These are phyloP conservation scores for Colletotrichum incanum DNA, from an alignment of 2,329 filamentous ascomycete species.

Conservation along the genomic window DNA sequence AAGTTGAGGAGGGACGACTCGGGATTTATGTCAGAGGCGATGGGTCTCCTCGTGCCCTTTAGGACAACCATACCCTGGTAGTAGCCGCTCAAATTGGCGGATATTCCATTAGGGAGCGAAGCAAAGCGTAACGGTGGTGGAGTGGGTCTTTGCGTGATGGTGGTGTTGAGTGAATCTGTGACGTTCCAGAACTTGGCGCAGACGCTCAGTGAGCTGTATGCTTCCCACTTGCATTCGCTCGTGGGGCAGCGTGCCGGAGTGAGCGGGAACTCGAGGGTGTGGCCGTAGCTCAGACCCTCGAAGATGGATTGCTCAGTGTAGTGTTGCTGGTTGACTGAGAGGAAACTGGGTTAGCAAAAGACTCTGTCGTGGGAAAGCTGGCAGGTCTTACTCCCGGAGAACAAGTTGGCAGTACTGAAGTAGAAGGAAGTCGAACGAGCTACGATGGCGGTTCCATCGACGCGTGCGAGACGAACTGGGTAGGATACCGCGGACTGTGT, in stretches of 20 bases:
- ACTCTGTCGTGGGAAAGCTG: neutral
- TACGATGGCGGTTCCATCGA: slow-evolving; percentile 8
- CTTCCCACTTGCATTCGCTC: slow-evolving; percentile 1
- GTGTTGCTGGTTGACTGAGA: neutral
- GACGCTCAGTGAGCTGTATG: slow-evolving; percentile 12
- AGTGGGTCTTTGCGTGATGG: neutral
- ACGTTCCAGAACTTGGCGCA: slow-evolving; percentile 22
- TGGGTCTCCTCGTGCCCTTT: neutral
- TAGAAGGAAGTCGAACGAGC: slow-evolving; percentile 18
- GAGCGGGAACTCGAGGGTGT: slow-evolving; percentile 15
- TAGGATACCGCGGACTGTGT: slow-evolving; percentile 34
- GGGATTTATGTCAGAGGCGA: neutral
- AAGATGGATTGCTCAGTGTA: slow-evolving; percentile 12
- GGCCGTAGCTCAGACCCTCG: slow-evolving; percentile 18
- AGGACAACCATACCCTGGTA: slow-evolving; percentile 1
- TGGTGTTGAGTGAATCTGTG: neutral
- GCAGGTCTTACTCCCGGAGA: neutral
- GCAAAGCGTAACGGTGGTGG: neutral
- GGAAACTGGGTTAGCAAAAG: neutral
- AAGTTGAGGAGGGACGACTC: slow-evolving; percentile 33
- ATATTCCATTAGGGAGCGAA: neutral
- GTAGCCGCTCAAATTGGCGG: neutral
- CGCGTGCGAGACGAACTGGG: slow-evolving; percentile 4
- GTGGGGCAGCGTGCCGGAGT: slow-evolving; percentile 21
- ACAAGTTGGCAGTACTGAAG: slow-evolving; percentile 9